phyloP scores from a whole-genome alignment of 306 rosid genomes.

The Alnus glutinosa region DNA sequence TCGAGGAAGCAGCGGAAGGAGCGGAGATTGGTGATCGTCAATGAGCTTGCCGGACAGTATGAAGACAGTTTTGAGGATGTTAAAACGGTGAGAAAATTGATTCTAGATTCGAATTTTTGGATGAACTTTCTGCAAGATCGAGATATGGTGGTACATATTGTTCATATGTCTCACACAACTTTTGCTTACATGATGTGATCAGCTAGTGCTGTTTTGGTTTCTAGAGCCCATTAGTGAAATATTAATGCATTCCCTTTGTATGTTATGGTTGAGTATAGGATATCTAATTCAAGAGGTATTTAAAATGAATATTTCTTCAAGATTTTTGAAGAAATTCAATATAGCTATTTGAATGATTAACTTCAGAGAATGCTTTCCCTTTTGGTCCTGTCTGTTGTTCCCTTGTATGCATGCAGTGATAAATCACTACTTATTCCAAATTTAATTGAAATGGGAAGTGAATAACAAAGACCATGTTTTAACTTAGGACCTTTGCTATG shows the following conservation, averaged over 20 bases:
- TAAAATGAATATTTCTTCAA: not conserved
- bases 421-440: too few species aligned
- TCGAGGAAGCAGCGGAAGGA: constrained; percentile 62
- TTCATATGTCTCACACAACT: not conserved
- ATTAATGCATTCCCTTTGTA: not conserved
- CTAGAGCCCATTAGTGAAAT: not conserved
- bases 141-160: too few species aligned
- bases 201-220: not conserved
- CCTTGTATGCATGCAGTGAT: not conserved
- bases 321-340: not conserved
- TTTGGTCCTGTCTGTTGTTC: not conserved
- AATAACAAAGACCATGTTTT: too few species aligned
- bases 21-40: constrained; percentile 50
- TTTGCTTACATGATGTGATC: not conserved
- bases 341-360: too few species aligned
- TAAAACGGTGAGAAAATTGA: constrained; percentile 55
- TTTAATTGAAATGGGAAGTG: too few species aligned
- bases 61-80: constrained; percentile 87
- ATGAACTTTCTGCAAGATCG: not conserved
- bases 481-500: too few species aligned
- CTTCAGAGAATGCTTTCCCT: not conserved
- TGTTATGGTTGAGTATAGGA: not conserved
- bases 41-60: constrained; percentile 83
- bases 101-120: not conserved
- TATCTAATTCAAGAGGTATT: not conserved